These are phyloP conservation scores for Lepidium aucheri DNA, from an alignment of 345 rosid species.

Conservation along the genomic window DNA sequence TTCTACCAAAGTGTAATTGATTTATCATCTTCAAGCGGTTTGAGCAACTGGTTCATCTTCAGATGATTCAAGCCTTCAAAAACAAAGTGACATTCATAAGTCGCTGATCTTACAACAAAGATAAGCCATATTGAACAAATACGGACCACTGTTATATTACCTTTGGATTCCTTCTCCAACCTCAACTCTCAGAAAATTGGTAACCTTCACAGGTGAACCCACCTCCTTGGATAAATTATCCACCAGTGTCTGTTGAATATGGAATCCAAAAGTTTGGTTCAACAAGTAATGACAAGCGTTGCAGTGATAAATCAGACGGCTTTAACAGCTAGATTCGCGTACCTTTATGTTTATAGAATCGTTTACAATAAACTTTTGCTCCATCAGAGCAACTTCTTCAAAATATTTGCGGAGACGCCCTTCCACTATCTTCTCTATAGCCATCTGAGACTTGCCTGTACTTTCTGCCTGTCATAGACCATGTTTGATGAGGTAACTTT, in stretches of 20 bases:
- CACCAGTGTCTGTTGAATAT: constrained; percentile 46
- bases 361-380: constrained; percentile 79
- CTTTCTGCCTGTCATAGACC: constrained; percentile 71
- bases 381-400: constrained; percentile 87
- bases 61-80: constrained; percentile 25
- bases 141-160: constrained; percentile 24
- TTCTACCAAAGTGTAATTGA: background rate
- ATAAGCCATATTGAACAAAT: background rate
- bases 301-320: background rate
- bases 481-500: background rate
- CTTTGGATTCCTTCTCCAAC: constrained; percentile 96
- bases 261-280: background rate
- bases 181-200: constrained; percentile 80
- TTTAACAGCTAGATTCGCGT: background rate
- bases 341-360: constrained; percentile 73
- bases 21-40: constrained; percentile 17
- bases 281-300: background rate
- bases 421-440: constrained; percentile 91
- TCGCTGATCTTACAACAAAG: background rate
- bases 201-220: constrained; percentile 69
- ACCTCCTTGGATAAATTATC: constrained; percentile 67
- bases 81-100: background rate
- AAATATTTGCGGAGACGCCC: constrained; percentile 89
- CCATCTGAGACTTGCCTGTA: constrained; percentile 69
- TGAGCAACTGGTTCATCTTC: constrained; percentile 25